Percentiles rank a stretch among this genome's conserved stretches.
Evolutionary conservation across 768 basidiomycete genomes (phyloP).

Genomic region (Macrolepiota albuminosa): DNA sequence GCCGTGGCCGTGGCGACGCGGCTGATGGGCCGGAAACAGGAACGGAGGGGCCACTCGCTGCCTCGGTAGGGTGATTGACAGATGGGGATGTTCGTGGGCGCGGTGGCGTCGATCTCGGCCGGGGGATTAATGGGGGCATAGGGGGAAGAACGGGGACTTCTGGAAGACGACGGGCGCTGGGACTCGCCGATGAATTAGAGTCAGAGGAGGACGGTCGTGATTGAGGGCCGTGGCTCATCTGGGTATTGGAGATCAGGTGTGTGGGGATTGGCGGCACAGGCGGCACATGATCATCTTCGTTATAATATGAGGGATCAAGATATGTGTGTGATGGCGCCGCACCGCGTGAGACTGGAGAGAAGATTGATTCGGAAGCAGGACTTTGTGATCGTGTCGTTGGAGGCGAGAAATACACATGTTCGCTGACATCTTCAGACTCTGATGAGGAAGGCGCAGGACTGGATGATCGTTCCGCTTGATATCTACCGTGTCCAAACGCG

Average conservation of each 20-base stretch:
- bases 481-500: slow-evolving; percentile 37
- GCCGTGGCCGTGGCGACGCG: slow-evolving; percentile 2
- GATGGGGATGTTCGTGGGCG: slow-evolving; percentile 13
- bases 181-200: slow-evolving; percentile 8
- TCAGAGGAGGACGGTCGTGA: slow-evolving; percentile 12
- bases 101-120: slow-evolving; percentile 21
- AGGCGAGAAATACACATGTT: slow-evolving; percentile 24
- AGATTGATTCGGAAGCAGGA: slow-evolving; percentile 46
- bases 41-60: not conserved
- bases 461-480: slow-evolving; percentile 29
- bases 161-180: slow-evolving; percentile 17
- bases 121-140: slow-evolving; percentile 12
- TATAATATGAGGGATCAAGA: slow-evolving; percentile 37
- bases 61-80: not conserved
- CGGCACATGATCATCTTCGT: slow-evolving; percentile 22
- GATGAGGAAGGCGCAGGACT: slow-evolving; percentile 23
- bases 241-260: slow-evolving; percentile 18
- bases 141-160: slow-evolving; percentile 16
- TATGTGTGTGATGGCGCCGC: slow-evolving; percentile 42
- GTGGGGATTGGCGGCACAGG: slow-evolving; percentile 35
- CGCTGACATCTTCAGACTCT: slow-evolving; percentile 28
- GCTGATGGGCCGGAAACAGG: not conserved
- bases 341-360: slow-evolving; percentile 34
- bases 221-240: slow-evolving; percentile 1
- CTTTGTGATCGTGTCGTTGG: slow-evolving; percentile 28